Percentiles rank a stretch among this genome's conserved stretches.
These are phyloP conservation scores for Trypanosoma platydactyli DNA, from an alignment of 208 protist species.

Conservation along the genomic window DNA sequence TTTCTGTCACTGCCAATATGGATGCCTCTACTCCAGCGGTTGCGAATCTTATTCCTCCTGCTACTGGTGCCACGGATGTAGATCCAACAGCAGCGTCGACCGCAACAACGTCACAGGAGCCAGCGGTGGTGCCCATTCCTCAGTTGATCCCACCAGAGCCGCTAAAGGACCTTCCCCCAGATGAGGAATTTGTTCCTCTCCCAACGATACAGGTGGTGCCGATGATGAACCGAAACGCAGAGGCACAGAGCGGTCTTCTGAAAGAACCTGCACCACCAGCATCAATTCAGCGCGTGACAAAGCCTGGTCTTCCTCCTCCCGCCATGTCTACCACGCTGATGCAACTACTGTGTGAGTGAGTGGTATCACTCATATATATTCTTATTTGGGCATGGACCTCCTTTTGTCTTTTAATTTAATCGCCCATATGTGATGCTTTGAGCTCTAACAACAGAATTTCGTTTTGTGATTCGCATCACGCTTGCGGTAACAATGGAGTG, in stretches of 20 bases:
- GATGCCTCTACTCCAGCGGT: not conserved
- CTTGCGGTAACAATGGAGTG: too few species aligned
- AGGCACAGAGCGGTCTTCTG: constrained; percentile 70
- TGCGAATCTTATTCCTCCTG: not conserved
- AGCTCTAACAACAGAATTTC: too few species aligned
- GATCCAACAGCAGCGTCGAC: not conserved
- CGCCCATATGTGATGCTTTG: too few species aligned
- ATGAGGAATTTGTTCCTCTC: constrained; percentile 68
- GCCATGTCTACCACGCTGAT: constrained; percentile 76
- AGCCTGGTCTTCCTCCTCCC: constrained; percentile 59
- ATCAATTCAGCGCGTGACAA: constrained; percentile 58
- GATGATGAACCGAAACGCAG: constrained; percentile 52
- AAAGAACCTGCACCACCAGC: constrained; percentile 74
- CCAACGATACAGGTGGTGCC: constrained; percentile 50
- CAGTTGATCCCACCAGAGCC: constrained; percentile 30
- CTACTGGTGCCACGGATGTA: not conserved
- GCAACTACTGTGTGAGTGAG: constrained; percentile 65
- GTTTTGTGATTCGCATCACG: too few species aligned
- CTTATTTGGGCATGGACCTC: too few species aligned
- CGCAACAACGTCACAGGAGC: constrained; percentile 1
- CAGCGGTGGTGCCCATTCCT: constrained; percentile 12
- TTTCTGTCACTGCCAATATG: not conserved
- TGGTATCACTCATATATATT: not conserved
- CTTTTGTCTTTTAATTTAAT: too few species aligned
- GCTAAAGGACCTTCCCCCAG: constrained; percentile 15